phyloP scores from a whole-genome alignment of 176 grass and related monocot genomes.

The Otatea glauca region DNA sequence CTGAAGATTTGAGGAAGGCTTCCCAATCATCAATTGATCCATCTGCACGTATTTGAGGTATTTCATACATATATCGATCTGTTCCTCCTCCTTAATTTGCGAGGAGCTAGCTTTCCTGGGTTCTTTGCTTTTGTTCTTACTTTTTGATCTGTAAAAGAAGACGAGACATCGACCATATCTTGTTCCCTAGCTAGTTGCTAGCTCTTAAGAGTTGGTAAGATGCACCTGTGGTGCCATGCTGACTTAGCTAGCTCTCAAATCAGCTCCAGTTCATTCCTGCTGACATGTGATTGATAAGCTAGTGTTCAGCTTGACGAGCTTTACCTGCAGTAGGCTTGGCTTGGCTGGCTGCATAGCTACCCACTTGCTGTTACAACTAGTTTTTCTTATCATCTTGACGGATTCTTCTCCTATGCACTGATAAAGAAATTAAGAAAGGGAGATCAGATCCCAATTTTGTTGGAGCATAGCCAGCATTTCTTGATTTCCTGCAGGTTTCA shows the following conservation, averaged over 20 bases:
- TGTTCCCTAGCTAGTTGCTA: background rate
- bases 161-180: background rate
- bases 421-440: background rate
- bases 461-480: background rate
- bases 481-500: background rate
- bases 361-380: background rate
- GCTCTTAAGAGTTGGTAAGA: background rate
- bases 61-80: background rate
- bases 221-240: background rate
- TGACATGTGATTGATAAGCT: background rate
- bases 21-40: background rate
- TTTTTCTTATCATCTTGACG: background rate
- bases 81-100: background rate
- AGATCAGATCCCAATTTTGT: background rate
- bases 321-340: background rate
- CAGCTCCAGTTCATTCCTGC: background rate
- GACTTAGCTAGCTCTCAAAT: background rate
- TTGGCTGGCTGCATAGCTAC: background rate
- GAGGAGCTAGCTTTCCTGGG: background rate
- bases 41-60: background rate
- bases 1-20: slow-evolving; percentile 9
- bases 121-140: background rate
- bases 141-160: background rate
- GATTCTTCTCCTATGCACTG: background rate
- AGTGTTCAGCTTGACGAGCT: background rate